phyloP scores from a whole-genome alignment of 2,329 filamentous ascomycete species.

The Conoideocrella luteorostrata region DNA sequence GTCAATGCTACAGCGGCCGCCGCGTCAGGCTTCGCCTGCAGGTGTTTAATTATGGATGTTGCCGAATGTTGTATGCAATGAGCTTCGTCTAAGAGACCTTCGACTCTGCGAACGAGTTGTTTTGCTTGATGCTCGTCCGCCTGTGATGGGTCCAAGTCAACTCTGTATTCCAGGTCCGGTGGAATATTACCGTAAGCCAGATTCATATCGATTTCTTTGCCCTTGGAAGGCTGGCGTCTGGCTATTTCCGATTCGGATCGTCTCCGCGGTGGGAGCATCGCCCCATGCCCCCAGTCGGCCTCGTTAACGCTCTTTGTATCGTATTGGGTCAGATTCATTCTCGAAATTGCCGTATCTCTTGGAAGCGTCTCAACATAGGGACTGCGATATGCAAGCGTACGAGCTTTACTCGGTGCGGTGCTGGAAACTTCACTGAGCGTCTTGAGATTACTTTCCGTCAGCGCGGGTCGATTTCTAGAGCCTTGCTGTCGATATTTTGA shows the following conservation, averaged over 20 bases:
- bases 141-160: slow-evolving; percentile 41
- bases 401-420: slow-evolving; percentile 36
- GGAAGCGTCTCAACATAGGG: slow-evolving; percentile 30
- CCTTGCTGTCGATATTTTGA: slow-evolving; percentile 25
- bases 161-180: slow-evolving; percentile 52
- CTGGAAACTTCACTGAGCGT: slow-evolving; percentile 47
- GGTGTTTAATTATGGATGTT: slow-evolving; percentile 70
- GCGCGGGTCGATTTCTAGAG: slow-evolving; percentile 28
- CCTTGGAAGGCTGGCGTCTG: slow-evolving; percentile 15
- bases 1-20: slow-evolving; percentile 91
- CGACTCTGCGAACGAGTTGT: slow-evolving; percentile 65
- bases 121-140: slow-evolving; percentile 43
- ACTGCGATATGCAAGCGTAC: slow-evolving; percentile 35
- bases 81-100: slow-evolving; percentile 74
- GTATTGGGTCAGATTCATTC: slow-evolving; percentile 18
- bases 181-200: slow-evolving; percentile 83
- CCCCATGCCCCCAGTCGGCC: slow-evolving; percentile 9
- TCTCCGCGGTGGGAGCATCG: slow-evolving; percentile 26
- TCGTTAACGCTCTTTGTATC: slow-evolving; percentile 21
- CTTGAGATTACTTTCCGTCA: slow-evolving; percentile 48
- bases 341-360: slow-evolving; percentile 36
- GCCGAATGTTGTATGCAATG: slow-evolving; percentile 84
- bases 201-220: slow-evolving; percentile 73
- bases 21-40: slow-evolving; percentile 69
- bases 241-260: slow-evolving; percentile 34